Conservation (phyloP, 2,329 filamentous ascomycete genomes). For the Calonectria naviculata region DNA sequence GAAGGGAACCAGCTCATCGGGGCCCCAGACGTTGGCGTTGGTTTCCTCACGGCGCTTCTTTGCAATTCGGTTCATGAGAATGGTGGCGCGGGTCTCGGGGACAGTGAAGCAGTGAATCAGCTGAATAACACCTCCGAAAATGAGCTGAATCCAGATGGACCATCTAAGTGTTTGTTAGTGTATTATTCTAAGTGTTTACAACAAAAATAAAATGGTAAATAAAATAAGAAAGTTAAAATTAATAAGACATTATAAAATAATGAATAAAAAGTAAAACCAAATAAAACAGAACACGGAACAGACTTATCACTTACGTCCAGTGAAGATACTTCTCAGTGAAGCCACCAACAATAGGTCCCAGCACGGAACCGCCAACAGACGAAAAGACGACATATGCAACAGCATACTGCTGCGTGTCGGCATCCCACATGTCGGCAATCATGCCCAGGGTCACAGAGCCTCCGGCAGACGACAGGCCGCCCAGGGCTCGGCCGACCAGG, state of each 20-base stretch:
- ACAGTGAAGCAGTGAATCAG: conserved; percentile 75
- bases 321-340: conserved; percentile 74
- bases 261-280: too few species aligned
- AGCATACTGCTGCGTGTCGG: conserved; percentile 78
- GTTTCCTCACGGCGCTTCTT: conserved; percentile 75
- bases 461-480: conserved; percentile 77
- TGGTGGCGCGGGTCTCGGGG: conserved; percentile 81
- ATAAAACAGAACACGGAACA: not conserved
- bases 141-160: conserved; percentile 88
- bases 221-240: too few species aligned
- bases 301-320: conserved; percentile 69
- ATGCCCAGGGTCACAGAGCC: conserved; percentile 80
- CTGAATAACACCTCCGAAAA: conserved; percentile 79
- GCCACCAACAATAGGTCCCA: conserved; percentile 83
- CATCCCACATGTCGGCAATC: conserved; percentile 80
- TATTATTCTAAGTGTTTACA: too few species aligned
- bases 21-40: conserved; percentile 74
- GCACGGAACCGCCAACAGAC: conserved; percentile 80
- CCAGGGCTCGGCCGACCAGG: conserved; percentile 76
- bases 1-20: conserved; percentile 75
- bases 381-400: conserved; percentile 83
- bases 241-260: too few species aligned
- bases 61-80: conserved; percentile 83
- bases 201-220: too few species aligned
- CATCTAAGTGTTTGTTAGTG: too few species aligned